Conservation (phyloP, 306 rosid genomes). For the Rubus idaeus region DNA sequence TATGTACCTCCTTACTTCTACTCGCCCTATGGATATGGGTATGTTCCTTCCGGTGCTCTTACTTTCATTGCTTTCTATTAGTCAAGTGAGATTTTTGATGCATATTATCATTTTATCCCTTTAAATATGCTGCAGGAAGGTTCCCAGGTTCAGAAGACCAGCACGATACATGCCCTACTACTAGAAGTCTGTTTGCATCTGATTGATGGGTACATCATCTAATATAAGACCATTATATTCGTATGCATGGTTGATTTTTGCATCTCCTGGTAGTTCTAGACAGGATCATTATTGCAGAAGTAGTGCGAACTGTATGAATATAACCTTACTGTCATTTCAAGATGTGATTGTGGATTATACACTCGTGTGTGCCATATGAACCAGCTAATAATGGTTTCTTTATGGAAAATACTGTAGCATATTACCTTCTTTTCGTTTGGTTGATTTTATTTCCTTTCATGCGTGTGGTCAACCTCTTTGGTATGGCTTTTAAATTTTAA, state of each 20-base stretch:
- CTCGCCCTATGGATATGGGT: conserved; percentile 93
- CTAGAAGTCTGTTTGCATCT: conserved; percentile 35
- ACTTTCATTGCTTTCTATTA: background rate
- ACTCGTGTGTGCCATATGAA: background rate
- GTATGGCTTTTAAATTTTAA: background rate
- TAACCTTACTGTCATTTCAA: background rate
- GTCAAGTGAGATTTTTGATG: conserved; percentile 12
- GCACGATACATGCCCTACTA: conserved; percentile 78
- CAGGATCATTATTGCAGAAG: background rate
- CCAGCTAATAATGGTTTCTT: background rate
- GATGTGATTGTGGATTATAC: background rate
- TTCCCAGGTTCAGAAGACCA: conserved; percentile 77
- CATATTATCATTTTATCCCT: conserved; percentile 12
- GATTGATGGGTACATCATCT: background rate
- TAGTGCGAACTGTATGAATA: background rate
- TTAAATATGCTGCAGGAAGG: conserved; percentile 59
- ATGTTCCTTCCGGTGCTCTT: conserved; percentile 22
- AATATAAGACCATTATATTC: background rate
- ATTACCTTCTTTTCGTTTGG: background rate
- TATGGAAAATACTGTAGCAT: background rate
- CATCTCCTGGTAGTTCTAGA: background rate
- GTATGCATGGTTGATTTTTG: background rate
- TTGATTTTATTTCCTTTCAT: background rate
- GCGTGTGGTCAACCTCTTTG: background rate
- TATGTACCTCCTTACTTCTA: conserved; percentile 73